Evolutionary conservation across 805 yeast species (phyloP), one percentile per base, ranked within the genome.

Genomic region (Barnettozyma wickerhamii): DNA sequence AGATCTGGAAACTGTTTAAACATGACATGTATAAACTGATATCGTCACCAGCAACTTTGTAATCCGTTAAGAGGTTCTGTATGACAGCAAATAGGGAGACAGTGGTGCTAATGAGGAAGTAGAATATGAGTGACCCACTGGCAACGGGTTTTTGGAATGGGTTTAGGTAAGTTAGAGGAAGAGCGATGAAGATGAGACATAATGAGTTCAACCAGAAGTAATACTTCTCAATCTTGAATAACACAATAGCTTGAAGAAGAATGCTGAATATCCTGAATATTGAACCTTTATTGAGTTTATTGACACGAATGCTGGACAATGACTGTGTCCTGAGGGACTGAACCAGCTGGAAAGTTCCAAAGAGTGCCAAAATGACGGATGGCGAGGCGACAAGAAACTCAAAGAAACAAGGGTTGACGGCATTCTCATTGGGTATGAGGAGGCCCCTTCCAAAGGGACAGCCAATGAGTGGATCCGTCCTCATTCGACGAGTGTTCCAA

Each of bases 101-200:
- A 4, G 79, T 37, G 1, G 72, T 50, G 33, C 72, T 68, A 43
- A 80, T 71, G 28, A 83, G 63, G 91, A 95, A 90, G 64, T 77
- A 91, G 49, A 84, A 72, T 26, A 91, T 71, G 34, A 87, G 63
- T 0, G 80, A 70, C 1, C 91, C 86, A 50, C 73, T 76, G 3
- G 96, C 75, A 15, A 84, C 54, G 1, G 65, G 50, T 1, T 63
- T 58, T 34, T 66, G 60, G 33, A 68, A 61, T 7, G 66, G 61
- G 46, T 77, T 82, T 14, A 72, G 42, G 7, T 60, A 40, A 31
- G 72, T 74, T 10, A 76, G 51, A 0, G 79, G 78, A 1, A 67
- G 33, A 2, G 71, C 60, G 4, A 68, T 41, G 3, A 51, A 35
- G 3, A 49, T 14, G 5, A 59, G 32, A 2, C 51, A 44, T 7